These are phyloP conservation scores for Ligustrum vulgare DNA, from an alignment of 257 asterid genomes.

Conservation along the genomic window DNA sequence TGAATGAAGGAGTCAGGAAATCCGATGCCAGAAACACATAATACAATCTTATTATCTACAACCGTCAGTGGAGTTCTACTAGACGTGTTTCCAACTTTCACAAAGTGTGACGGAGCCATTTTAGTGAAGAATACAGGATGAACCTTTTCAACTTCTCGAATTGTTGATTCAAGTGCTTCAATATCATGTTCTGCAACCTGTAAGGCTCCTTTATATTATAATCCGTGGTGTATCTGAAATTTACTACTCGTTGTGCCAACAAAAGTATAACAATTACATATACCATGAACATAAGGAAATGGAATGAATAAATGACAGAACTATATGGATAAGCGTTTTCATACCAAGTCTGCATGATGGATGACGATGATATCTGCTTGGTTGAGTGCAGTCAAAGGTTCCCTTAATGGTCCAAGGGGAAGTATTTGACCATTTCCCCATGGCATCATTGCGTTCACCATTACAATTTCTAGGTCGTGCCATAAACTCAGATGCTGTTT, in stretches of 20 bases:
- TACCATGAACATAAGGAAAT: neutral
- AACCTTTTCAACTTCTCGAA: conserved; percentile 38
- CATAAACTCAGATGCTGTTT: conserved; percentile 69
- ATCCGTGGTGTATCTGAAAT: neutral
- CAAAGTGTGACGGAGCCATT: conserved; percentile 68
- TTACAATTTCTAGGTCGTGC: conserved; percentile 83
- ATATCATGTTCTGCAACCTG: conserved; percentile 55
- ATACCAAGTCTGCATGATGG: conserved; percentile 91
- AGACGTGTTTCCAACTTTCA: conserved; percentile 47
- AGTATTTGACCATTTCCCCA: conserved; percentile 77
- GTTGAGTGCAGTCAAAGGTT: conserved; percentile 68
- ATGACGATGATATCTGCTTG: conserved; percentile 72
- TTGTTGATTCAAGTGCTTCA: conserved; percentile 49
- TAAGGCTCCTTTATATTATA: conserved; percentile 28
- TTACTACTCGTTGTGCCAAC: conserved; percentile 2
- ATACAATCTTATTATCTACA: conserved; percentile 37
- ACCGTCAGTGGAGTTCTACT: conserved; percentile 41
- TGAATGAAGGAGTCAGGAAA: conserved; percentile 70
- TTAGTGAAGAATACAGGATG: conserved; percentile 60
- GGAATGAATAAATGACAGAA: conserved; percentile 5
- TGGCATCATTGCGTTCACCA: conserved; percentile 91
- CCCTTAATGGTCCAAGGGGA: conserved; percentile 94
- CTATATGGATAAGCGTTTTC: conserved; percentile 8
- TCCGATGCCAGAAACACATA: conserved; percentile 90
- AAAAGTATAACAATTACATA: neutral